Percentiles rank a stretch among this genome's conserved stretches.
Conservation (phyloP, 345 rosid genomes). For the Salix viminalis region DNA sequence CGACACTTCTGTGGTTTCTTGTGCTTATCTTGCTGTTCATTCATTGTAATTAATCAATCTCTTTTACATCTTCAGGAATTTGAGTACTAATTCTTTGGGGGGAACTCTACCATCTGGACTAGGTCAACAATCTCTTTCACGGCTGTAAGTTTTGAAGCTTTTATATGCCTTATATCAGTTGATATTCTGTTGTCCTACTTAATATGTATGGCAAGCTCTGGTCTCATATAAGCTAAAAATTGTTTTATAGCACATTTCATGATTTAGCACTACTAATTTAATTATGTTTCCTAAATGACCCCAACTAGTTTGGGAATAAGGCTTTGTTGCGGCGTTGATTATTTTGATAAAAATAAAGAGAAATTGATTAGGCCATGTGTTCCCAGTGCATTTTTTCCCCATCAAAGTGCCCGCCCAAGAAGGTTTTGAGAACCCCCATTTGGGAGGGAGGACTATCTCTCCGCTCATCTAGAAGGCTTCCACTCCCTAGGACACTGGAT, state of each 20-base stretch:
- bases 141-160: conserved; percentile 53
- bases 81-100: conserved; percentile 71
- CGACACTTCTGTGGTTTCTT: neutral
- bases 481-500: neutral
- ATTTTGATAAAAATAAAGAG: neutral
- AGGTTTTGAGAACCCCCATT: neutral
- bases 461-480: neutral
- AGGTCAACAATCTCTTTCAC: conserved; percentile 66
- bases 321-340: neutral
- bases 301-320: neutral
- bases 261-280: neutral
- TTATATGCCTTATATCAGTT: neutral
- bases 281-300: neutral
- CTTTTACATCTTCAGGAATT: conserved; percentile 51
- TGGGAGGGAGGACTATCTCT: neutral
- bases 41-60: neutral
- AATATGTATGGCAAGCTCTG: neutral
- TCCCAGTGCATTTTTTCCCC: neutral
- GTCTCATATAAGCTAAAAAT: neutral
- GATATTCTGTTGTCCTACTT: neutral
- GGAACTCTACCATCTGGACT: conserved; percentile 71
- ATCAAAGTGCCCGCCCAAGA: neutral
- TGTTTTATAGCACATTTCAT: neutral
- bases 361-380: neutral
- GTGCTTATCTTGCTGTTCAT: neutral